These are phyloP conservation scores for Zygotorulaspora danielsina DNA, from an alignment of 805 yeast genomes.

Conservation along the genomic window DNA sequence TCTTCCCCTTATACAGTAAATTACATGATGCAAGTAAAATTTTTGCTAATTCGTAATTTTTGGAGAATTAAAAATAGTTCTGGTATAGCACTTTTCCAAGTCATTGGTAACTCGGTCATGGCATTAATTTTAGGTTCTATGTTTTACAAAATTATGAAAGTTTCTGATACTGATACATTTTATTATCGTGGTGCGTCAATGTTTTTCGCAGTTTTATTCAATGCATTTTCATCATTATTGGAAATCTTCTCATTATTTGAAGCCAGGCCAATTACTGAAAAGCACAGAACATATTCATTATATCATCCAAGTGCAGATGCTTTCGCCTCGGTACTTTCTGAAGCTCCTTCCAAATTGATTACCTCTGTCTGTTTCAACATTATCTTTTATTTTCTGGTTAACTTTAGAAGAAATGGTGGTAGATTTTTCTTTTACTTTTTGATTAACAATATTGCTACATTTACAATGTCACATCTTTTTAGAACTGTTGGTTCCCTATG, in stretches of 20 bases:
- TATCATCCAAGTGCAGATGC: slow-evolving; percentile 62
- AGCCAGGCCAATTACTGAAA: slow-evolving; percentile 54
- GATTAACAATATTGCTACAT: slow-evolving; percentile 41
- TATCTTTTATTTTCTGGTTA: slow-evolving; percentile 49
- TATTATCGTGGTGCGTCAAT: slow-evolving; percentile 58
- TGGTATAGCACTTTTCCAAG: slow-evolving; percentile 41
- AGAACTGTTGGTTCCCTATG: slow-evolving; percentile 50
- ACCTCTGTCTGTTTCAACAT: slow-evolving; percentile 47
- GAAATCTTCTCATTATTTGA: slow-evolving; percentile 55
- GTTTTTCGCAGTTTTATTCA: slow-evolving; percentile 63
- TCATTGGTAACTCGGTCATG: slow-evolving; percentile 47
- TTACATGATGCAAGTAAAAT: slow-evolving; percentile 48
- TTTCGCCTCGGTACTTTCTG: slow-evolving; percentile 48
- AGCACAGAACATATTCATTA: slow-evolving; percentile 52
- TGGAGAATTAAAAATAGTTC: slow-evolving; percentile 50
- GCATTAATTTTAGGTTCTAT: slow-evolving; percentile 54
- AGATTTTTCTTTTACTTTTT: slow-evolving; percentile 50
- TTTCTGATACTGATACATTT: slow-evolving; percentile 42
- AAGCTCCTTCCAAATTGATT: slow-evolving; percentile 47
- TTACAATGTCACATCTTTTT: slow-evolving; percentile 52
- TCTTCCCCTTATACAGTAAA: slow-evolving; percentile 53
- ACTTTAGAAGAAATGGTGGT: slow-evolving; percentile 50
- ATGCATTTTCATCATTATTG: slow-evolving; percentile 56
- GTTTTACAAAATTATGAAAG: slow-evolving; percentile 46
- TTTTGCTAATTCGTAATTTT: slow-evolving; percentile 43